Percentiles rank a stretch among this genome's conserved stretches.
These are phyloP conservation scores for Leccinum subrobustum DNA, from an alignment of 1,284 basidiomycete genomes.

Conservation along the genomic window DNA sequence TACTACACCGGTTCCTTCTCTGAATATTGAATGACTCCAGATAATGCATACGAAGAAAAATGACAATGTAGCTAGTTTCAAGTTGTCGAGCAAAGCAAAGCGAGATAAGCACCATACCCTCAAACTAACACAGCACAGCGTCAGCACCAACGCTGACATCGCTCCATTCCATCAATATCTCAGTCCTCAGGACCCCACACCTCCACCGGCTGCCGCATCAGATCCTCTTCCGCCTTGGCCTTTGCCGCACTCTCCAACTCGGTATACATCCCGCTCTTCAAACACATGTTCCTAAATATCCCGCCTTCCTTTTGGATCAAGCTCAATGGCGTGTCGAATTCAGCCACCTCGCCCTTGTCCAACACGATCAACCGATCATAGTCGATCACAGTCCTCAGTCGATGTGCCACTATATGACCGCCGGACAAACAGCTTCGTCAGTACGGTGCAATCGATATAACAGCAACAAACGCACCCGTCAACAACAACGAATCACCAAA, in stretches of 20 bases:
- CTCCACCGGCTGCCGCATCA: not conserved
- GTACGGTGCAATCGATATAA: not conserved
- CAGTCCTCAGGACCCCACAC: not conserved
- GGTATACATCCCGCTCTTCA: conserved; percentile 76
- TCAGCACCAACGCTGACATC: not conserved
- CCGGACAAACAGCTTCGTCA: conserved; percentile 1
- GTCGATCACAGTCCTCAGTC: conserved; percentile 55
- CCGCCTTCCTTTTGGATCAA: conserved; percentile 73
- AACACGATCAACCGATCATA: conserved; percentile 72
- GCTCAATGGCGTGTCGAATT: conserved; percentile 82
- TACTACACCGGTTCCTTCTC: too few species aligned
- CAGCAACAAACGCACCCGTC: conserved; percentile 36
- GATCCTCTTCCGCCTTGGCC: conserved; percentile 40
- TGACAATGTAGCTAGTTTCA: not conserved
- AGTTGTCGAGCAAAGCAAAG: not conserved
- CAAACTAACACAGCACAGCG: not conserved
- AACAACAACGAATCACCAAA: conserved; percentile 51
- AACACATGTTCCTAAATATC: conserved; percentile 77
- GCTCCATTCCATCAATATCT: not conserved
- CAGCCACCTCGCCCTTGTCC: conserved; percentile 60
- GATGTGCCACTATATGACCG: conserved; percentile 43
- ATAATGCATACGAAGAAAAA: not conserved
- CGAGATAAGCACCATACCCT: not conserved
- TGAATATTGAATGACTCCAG: too few species aligned
- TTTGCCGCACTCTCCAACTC: conserved; percentile 66